Evolutionary conservation across 1,284 basidiomycete species (phyloP), one percentile per base, ranked within the genome.

Genomic region (Macrocystidia cucumis): DNA sequence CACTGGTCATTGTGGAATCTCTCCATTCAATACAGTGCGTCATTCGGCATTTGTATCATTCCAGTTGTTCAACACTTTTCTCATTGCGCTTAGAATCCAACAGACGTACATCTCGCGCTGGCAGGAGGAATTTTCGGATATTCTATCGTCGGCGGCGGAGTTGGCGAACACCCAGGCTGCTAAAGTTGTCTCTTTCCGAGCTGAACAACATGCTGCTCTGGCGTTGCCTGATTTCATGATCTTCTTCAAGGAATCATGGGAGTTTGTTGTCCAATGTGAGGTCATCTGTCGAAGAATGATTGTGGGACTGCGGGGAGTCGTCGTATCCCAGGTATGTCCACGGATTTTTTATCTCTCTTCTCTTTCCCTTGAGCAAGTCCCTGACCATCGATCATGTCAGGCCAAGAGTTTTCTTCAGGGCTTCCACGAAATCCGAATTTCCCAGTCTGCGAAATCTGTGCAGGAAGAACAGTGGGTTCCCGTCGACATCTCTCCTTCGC

Each of bases 401-500:
- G 88, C 91, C 4, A 93, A 93, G 56, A 62, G 73, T 2, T 98
- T 93, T 65, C 62, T 98, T 18, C 79, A 87, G 46, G 59, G 68
- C 1, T 96, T 93, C 61, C 95, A 98, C 55, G 81, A 89, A 44
- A 60, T 68, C n/a, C 72, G 85, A 34, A 74, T 98, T 39, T 79
- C 82, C 1, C 74, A 74, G 42, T 89, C 87, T 3, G 91, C 93
- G 16, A 90, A 86, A 54, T 64, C 90, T 9, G 93, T 98, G 5
- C 90, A 95, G 54, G 88, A 92, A 46, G 91, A 95, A 49, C 80
- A 79, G 30, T 93, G 91, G 89, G 77, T 70, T 34, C 86, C 88
- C 20, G 68, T 76, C 3, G 92, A 96, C 37, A 80, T 96, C 1
- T 62, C 77, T 1, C 51, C 63, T 4, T 50, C 63, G 1, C 60